These are phyloP conservation scores for Trifolium dubium DNA, from an alignment of 306 rosid genomes.

Conservation along the genomic window DNA sequence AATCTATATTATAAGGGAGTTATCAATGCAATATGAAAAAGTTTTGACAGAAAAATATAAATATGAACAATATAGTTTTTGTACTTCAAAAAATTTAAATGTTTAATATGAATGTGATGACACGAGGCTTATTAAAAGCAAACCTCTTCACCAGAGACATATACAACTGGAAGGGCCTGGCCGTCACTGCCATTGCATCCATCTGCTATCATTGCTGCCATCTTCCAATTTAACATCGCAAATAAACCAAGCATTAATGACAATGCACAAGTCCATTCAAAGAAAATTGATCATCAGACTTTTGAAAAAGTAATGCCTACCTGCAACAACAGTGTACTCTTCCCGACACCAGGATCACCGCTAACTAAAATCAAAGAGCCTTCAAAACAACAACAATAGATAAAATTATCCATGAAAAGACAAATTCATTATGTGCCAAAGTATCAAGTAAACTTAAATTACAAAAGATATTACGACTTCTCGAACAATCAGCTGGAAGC, in stretches of 20 bases:
- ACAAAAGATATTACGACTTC: conserved; percentile 5
- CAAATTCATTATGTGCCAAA: conserved; percentile 8
- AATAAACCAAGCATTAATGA: conserved; percentile 32
- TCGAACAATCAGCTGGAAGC: conserved; percentile 17
- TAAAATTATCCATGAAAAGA: conserved; percentile 29
- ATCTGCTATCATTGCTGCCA: conserved; percentile 77
- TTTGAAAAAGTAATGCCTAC: conserved; percentile 46
- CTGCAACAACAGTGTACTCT: conserved; percentile 95
- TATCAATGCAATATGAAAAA: conserved; percentile 28
- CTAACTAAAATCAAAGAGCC: conserved; percentile 89
- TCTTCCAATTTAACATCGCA: conserved; percentile 52
- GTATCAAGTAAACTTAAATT: conserved; percentile 31
- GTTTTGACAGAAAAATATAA: conserved; percentile 1
- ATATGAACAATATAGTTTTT: neutral
- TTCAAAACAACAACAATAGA: conserved; percentile 51
- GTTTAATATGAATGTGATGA: neutral
- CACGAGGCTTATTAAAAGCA: conserved; percentile 38
- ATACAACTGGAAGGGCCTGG: conserved; percentile 63
- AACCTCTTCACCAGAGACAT: conserved; percentile 99
- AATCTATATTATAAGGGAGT: neutral
- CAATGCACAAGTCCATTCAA: neutral
- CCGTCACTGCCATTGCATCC: conserved; percentile 47
- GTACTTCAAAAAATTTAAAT: neutral
- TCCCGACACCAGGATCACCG: conserved; percentile 99
- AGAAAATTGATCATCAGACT: conserved; percentile 20